A percentile compares a stretch with the other conserved stretches of the same genome.
Conservation (phyloP, 257 asterid genomes). For the Plectranthus barbatus region DNA sequence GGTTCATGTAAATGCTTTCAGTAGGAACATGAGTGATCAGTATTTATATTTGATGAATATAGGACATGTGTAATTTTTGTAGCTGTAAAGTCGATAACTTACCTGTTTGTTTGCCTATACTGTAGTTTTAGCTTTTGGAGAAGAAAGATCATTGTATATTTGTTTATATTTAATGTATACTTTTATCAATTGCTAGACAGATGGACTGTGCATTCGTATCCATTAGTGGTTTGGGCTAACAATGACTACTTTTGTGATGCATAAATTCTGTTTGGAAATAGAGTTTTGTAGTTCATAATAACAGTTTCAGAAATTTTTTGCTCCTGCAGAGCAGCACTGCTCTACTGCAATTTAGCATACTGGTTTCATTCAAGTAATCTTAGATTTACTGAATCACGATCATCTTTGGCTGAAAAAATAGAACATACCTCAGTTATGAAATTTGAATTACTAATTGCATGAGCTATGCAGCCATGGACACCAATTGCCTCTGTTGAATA, state of each 20-base stretch:
- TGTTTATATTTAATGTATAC: too few species aligned
- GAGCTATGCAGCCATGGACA: neutral
- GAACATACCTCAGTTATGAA: neutral
- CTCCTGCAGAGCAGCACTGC: neutral
- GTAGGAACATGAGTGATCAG: neutral
- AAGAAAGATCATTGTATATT: neutral
- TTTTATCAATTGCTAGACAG: neutral
- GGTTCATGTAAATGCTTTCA: neutral
- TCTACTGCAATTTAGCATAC: neutral
- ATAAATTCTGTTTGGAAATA: neutral
- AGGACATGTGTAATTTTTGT: neutral
- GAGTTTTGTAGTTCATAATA: neutral
- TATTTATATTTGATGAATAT: neutral
- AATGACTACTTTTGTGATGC: neutral
- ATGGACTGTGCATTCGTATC: neutral
- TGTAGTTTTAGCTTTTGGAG: neutral
- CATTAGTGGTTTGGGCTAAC: neutral
- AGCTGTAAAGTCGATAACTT: neutral
- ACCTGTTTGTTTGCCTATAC: neutral
- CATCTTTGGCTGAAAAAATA: neutral
- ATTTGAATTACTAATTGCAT: neutral
- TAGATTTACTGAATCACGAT: neutral
- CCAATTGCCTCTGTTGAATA: neutral
- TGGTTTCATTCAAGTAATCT: neutral
- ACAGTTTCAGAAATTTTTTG: neutral